These are phyloP conservation scores for Corynespora cassiicola DNA, from an alignment of 2,329 filamentous ascomycete genomes.

Conservation along the genomic window DNA sequence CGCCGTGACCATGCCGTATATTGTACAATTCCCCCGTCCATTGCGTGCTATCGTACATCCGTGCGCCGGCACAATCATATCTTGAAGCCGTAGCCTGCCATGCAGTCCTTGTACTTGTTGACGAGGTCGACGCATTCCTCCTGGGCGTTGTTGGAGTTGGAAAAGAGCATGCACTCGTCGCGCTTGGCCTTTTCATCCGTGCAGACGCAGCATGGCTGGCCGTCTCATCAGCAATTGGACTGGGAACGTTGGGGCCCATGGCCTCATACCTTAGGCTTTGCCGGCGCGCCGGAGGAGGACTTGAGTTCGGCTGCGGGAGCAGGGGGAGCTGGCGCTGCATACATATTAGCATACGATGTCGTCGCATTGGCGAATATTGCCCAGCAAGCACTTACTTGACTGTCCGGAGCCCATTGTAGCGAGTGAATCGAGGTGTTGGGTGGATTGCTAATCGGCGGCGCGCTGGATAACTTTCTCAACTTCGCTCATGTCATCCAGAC, in stretches of 20 bases:
- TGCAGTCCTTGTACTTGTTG: slow-evolving; percentile 86
- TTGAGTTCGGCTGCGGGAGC: slow-evolving; percentile 48
- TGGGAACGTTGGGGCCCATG: slow-evolving; percentile 1
- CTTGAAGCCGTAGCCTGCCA: slow-evolving; percentile 92
- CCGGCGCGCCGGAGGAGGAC: slow-evolving; percentile 41
- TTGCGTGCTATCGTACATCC: slow-evolving; percentile 11
- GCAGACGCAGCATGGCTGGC: slow-evolving; percentile 99
- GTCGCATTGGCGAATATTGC: not conserved
- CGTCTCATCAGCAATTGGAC: slow-evolving; percentile 6
- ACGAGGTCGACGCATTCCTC: slow-evolving; percentile 84
- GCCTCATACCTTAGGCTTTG: slow-evolving; percentile 52
- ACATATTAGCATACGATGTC: slow-evolving; percentile 14
- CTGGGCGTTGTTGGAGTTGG: slow-evolving; percentile 79
- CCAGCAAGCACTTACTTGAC: slow-evolving; percentile 18
- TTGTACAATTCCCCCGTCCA: slow-evolving; percentile 29
- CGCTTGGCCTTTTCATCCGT: slow-evolving; percentile 90
- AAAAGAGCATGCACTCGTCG: slow-evolving; percentile 99
- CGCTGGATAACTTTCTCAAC: slow-evolving; percentile 11
- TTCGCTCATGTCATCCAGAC: slow-evolving; percentile 32
- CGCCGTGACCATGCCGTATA: slow-evolving; percentile 38
- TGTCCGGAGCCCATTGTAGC: slow-evolving; percentile 42
- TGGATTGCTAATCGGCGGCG: slow-evolving; percentile 11
- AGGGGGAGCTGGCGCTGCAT: slow-evolving; percentile 32
- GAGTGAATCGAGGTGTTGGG: slow-evolving; percentile 23
- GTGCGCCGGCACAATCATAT: slow-evolving; percentile 29